Percentiles rank a stretch among this genome's conserved stretches.
Conservation (phyloP, 2,329 filamentous ascomycete genomes). For the Zymoseptoria crescenta region DNA sequence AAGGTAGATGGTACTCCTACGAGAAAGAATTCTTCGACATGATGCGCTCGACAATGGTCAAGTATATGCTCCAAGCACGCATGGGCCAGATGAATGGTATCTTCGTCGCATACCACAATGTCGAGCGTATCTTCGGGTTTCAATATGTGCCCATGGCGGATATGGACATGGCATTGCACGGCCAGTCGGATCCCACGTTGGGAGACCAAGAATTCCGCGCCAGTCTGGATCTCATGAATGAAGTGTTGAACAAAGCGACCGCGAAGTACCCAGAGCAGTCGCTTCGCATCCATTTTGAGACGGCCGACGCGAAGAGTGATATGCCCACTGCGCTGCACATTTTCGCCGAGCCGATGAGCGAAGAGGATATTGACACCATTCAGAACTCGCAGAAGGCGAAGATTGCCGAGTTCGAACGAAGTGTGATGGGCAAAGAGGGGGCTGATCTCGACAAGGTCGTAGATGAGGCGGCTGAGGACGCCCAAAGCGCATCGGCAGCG, state of each 20-base stretch:
- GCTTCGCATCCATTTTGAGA: conserved; percentile 40
- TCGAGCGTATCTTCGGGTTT: conserved; percentile 91
- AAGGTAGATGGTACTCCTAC: conserved; percentile 80
- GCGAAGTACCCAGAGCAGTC: conserved; percentile 60
- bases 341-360: conserved; percentile 75
- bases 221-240: conserved; percentile 71
- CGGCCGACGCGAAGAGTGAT: conserved; percentile 16
- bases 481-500: not conserved
- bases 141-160: conserved; percentile 83
- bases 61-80: conserved; percentile 92
- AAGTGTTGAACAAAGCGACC: conserved; percentile 68
- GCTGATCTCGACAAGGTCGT: not conserved
- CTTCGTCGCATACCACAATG: conserved; percentile 94
- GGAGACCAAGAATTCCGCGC: conserved; percentile 81
- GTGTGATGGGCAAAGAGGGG: conserved; percentile 25
- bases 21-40: conserved; percentile 96
- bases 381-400: conserved; percentile 59
- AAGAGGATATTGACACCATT: conserved; percentile 63
- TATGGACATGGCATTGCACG: conserved; percentile 87
- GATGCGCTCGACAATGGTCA: conserved; percentile 88
- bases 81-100: conserved; percentile 99
- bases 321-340: conserved; percentile 65
- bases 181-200: conserved; percentile 55
- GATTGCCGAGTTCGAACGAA: conserved; percentile 61
- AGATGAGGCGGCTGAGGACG: conserved; percentile 10